Percentiles rank a stretch among this genome's conserved stretches.
phyloP scores from a whole-genome alignment of 805 yeast species.

The Candida nitratophila region DNA sequence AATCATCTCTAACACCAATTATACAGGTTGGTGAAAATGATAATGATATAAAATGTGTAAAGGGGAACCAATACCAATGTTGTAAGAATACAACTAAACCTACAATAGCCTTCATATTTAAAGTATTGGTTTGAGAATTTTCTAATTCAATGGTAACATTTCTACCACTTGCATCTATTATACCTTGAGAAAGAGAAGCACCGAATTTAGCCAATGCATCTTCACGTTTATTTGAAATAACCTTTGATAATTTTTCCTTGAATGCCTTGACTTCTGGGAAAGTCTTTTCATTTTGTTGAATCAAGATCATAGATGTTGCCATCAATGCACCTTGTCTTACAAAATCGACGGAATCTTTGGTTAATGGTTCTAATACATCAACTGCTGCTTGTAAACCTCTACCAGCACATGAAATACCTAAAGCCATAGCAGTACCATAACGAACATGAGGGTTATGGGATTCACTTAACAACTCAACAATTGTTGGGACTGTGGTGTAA shows the following conservation, averaged over 20 bases:
- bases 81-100: slow-evolving; percentile 87
- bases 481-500: slow-evolving; percentile 88
- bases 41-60: slow-evolving; percentile 84
- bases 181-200: slow-evolving; percentile 95
- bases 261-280: slow-evolving; percentile 74
- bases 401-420: slow-evolving; percentile 97
- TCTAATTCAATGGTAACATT: slow-evolving; percentile 92
- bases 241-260: slow-evolving; percentile 65
- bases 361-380: slow-evolving; percentile 86
- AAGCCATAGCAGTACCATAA: slow-evolving; percentile 95
- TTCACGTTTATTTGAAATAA: slow-evolving; percentile 83
- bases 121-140: slow-evolving; percentile 79
- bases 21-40: slow-evolving; percentile 91
- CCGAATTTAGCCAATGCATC: slow-evolving; percentile 98
- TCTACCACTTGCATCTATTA: slow-evolving; percentile 97
- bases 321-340: slow-evolving; percentile 97
- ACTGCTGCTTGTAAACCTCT: slow-evolving; percentile 82
- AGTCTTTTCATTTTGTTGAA: slow-evolving; percentile 78
- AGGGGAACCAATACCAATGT: slow-evolving; percentile 98
- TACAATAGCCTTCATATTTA: slow-evolving; percentile 85
- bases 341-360: slow-evolving; percentile 91
- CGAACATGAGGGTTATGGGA: slow-evolving; percentile 98
- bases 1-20: slow-evolving; percentile 77
- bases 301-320: slow-evolving; percentile 84
- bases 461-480: slow-evolving; percentile 86